Base-by-base conservation (phyloP, 305 asterid genomes). In the Fraxinus ornus region DNA sequence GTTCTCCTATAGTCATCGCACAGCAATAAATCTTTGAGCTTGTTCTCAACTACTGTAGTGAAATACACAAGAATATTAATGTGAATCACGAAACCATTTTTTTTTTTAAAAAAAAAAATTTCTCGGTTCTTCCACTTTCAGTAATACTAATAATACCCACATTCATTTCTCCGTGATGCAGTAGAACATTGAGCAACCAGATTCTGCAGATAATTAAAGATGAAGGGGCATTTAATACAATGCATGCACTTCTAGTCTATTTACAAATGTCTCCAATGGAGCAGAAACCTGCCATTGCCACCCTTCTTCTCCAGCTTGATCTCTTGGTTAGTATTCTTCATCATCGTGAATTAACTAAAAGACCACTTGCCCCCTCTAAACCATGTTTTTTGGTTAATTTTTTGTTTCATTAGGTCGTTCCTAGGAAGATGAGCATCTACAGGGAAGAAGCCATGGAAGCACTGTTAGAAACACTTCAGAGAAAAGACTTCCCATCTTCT, bases 371-470 rank as follows among this genome's bases (percentile, higher is more conserved):
- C 22, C 73, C n/a, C 39, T 5, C 39, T 33, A 26, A 49, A 3
- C 55, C 35, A 19, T 37, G 41, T 10, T 70, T 76, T 78, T 73
- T 80, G 52, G 66, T 82, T 44, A 32, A 60, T 13, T 24, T 24
- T 55, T 71, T 76, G 79, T 24, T 79, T 81, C 82, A 39, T 2
- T 80, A 94, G 98, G 89, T 77, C 41, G 87, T 91, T 78, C 98
- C 98, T 19, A 86, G 93, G 79, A 90, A 93, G 91, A 92, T 90
- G 97, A 94, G 98, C 86, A 93, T 94, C 76, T 94, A 93, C 55
- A 86, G 97, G 85, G 98, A 93, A 90, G 98, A 94, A 80, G 97
- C 98, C 72, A 84, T 93, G 80, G 97, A 93, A 76, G 91, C 93
- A 57, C 62, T 94, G 75, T 78, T 91, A 77, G 97, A 94, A 89